Evolutionary conservation across 1,284 basidiomycete genomes (phyloP).

Genomic region (Tetrapyrgos nigripes): DNA sequence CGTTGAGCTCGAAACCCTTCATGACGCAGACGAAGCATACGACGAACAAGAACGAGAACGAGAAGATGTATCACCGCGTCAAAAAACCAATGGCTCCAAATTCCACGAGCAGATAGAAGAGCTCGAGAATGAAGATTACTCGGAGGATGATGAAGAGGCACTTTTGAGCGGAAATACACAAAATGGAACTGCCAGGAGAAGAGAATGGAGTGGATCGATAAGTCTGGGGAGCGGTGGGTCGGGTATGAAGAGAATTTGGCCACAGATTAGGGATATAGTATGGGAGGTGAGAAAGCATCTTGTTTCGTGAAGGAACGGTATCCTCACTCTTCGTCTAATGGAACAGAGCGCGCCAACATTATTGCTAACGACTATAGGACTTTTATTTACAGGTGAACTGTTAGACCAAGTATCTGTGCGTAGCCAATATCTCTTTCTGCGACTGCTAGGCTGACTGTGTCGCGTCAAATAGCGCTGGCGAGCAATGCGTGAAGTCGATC

Average conservation of each 20-base stretch:
- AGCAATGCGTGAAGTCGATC: conserved; percentile 90
- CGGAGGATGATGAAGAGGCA: conserved; percentile 18
- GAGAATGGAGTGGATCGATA: neutral
- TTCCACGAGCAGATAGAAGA: conserved; percentile 1
- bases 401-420: conserved; percentile 85
- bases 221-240: neutral
- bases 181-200: neutral
- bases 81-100: neutral
- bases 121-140: neutral
- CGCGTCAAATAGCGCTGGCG: conserved; percentile 72
- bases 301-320: neutral
- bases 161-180: conserved; percentile 2
- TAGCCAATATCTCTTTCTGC: conserved; percentile 13
- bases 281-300: conserved; percentile 57
- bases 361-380: conserved; percentile 71
- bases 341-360: conserved; percentile 75
- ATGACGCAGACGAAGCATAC: neutral
- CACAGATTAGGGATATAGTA: conserved; percentile 63
- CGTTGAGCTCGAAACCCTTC: conserved; percentile 5
- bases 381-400: conserved; percentile 89
- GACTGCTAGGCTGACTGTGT: conserved; percentile 3
- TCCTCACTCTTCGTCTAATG: conserved; percentile 1
- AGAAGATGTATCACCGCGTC: conserved; percentile 1
- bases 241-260: conserved; percentile 43
- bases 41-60: neutral